Evolutionary conservation across 2,329 filamentous ascomycete species (phyloP), one percentile per base, ranked within the genome.

Genomic region (Fusarium sp.): DNA sequence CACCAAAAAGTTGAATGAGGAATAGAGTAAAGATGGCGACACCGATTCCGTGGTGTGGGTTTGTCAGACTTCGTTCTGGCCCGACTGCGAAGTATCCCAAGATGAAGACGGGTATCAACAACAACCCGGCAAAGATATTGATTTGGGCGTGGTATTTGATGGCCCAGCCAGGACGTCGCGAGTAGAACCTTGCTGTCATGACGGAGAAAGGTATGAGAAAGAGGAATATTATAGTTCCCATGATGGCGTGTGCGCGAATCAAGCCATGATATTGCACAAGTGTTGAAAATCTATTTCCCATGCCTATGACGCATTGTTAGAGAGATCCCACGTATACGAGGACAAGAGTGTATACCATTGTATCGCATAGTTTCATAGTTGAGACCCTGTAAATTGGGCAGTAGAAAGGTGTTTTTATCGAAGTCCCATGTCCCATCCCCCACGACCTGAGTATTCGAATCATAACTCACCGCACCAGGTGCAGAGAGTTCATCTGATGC

Each of bases 361-460:
- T 94, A 94, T 77, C 87, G 89, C 90, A 93, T 95, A 7, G 92
- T 95, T 50, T 91, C 91, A 78, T 93, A 93, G 77, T 94, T 93
- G 68, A 93, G 80, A 10, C 92, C 92, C 73, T 90, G 84, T 45
- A 96, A 82, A 75, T 94, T 94, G 36, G 93, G 93, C 52, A 96
- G 81, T 55, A 96, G 82, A 77, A 95, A 96, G 18, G 87, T 90
- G 75, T 95, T 93, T 77, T 91, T 91, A 62, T 86, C 84, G 59
- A 91, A 91, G 74, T 95, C 91, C 92, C 93, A 96, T 34, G 93
- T 95, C 22, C 93, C 93, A 77, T 95, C 93, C 67, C 92, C 92
- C 17, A 95, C 92, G 57, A 84, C 85, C 85, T 95, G 84, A n/a
- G 90, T 92, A 75, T 90, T 85, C 52, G 91, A 94, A 72, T 86